Base-by-base conservation (phyloP, 2,329 filamentous ascomycete species). In the Shiraia bambusicola region DNA sequence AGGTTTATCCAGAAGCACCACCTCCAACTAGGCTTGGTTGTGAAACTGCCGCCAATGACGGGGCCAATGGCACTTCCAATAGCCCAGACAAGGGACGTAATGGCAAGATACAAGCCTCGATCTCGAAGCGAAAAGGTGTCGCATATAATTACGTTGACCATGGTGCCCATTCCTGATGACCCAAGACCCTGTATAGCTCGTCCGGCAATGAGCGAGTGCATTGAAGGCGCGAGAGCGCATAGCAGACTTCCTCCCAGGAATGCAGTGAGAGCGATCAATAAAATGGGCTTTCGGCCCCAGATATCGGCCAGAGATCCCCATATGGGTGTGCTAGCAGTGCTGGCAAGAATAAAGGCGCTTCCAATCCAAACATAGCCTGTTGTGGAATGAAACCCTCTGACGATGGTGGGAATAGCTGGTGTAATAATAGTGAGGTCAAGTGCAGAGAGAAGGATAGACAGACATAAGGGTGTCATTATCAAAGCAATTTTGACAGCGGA, bases 361-460 rank as follows among this genome's bases (percentile, higher is more conserved):
- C 86, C 86, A 46, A 89, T 83, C 86, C 86, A 89, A 25, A 81
- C 79, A 66, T 87, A 89, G 26, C 84, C 84, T 6, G 77, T 69
- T 2, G 78, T 78, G 7, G 84, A 85, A 28, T 80, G 58, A 50
- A 89, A 78, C 42, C 83, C 72, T 28, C 65, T 66, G 4, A 77
- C 73, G 46, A 86, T 85, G 16, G 79, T 79, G 0, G 83, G 82
- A 8, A 85, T 72, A 9, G 82, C 79, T 0, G 82, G 83, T 12
- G 82, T 77, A 49, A 82, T 69, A 52, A 80, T 79, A 16, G 80
- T 83, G 39, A 77, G 42, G 39, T 69, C 63, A 2, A 69, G 51
- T 9, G 63, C 61, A 4, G 57, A 52, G 14, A 66, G 45, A 31
- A 65, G 60, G 19, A 63, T 45, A 11, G 52, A 43, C 8, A 62